Evolutionary conservation across 495 filamentous ascomycete species (phyloP), one percentile per base, ranked within the genome.

Genomic region (Chaetomidium leptoderma): DNA sequence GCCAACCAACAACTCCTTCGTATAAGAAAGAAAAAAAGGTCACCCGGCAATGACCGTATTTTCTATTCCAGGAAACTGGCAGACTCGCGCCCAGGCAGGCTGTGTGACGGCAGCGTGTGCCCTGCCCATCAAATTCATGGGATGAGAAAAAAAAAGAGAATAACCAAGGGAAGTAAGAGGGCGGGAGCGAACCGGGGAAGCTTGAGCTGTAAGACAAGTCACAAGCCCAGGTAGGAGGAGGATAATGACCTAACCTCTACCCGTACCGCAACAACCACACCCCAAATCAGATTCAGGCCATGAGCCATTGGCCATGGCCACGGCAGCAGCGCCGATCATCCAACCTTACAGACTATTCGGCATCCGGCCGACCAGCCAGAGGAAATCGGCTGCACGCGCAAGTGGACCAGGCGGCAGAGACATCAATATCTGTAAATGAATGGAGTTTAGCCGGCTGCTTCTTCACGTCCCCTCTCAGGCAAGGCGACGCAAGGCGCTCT

Each of bases 401-500:
- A 8, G 37, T 53, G 51, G 51, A 9, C 51, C 51, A 53, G 27
- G 24, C 51, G 51, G 51, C 29, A 42, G 37, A 53, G 37, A 30
- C 11, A 32, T 40, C 51, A 53, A 53, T 53, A 53, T 53, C 24
- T 53, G 51, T 26, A 53, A 53, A 53, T 53, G 51, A 53, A 52
- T 19, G 21, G 8, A 53, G 9, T 53, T 53, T 53, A 53, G 51
- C 51, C 51, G 51, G 51, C 24, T 24, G 33, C 24, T 14, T 52
- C 35, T 32, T 17, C n/a, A n/a, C n/a, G n/a, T n/a, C 14, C 8
- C 27, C 5, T 30, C 24, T 5, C 43, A 32, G 30, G 16, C 11
- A 29, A 17, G 11, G n/a, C 23, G 14, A 45, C 4, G 24, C 43
- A 26, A 45, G 39, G 39, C 39, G 19, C 19, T 8, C 19, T 17